Evolutionary conservation across 2,329 filamentous ascomycete genomes (phyloP).

Genomic region (Neoarthrinium moseri): DNA sequence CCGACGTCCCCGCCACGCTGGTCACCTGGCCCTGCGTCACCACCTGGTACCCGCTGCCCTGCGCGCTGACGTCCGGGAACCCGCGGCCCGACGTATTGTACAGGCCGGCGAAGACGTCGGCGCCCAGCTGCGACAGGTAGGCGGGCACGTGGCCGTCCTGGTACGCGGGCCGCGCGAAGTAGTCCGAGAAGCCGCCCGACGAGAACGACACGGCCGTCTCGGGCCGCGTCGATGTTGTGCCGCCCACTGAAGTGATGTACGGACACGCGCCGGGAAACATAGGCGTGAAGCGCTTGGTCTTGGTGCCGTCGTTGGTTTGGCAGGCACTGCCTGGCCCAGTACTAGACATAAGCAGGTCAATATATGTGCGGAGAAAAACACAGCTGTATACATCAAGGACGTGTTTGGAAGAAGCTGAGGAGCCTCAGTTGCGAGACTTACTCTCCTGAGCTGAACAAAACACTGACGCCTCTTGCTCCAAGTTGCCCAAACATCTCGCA

Average conservation of each 20-base stretch:
- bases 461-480: conserved; percentile 60
- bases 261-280: conserved; percentile 56
- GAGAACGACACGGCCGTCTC: conserved; percentile 54
- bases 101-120: conserved; percentile 37
- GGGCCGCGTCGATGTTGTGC: conserved; percentile 45
- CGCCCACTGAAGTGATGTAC: conserved; percentile 60
- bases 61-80: conserved; percentile 61
- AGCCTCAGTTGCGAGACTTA: too few relatives aligned
- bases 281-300: conserved; percentile 49
- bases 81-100: conserved; percentile 52
- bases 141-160: conserved; percentile 43
- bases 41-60: conserved; percentile 35
- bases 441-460: conserved; percentile 29
- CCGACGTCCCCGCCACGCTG: conserved; percentile 41
- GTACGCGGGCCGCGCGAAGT: conserved; percentile 42
- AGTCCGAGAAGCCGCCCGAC: conserved; percentile 48
- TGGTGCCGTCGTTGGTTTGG: conserved; percentile 53
- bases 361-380: conserved; percentile 13
- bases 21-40: conserved; percentile 25
- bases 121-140: conserved; percentile 35
- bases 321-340: conserved; percentile 35
- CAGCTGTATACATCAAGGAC: too few relatives aligned
- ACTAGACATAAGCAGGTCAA: too few relatives aligned
- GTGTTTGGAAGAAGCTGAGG: too few relatives aligned
- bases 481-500: conserved; percentile 65